Evolutionary conservation across 805 yeast genomes (phyloP).

Genomic region (Candida ipomoeae): DNA sequence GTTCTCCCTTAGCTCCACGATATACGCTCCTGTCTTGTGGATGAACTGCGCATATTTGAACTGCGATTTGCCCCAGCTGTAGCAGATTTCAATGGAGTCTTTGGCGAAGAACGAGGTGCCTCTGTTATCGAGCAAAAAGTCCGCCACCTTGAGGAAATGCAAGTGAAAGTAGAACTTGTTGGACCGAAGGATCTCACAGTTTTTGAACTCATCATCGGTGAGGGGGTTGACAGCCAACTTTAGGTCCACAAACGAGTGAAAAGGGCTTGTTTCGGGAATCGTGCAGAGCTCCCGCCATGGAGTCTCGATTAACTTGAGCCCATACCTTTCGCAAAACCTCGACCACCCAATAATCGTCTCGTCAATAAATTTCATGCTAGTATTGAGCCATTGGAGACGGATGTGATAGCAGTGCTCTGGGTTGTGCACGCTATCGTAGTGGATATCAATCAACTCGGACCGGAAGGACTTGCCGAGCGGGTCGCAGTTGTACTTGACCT

Average conservation of each 20-base stretch:
- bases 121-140: constrained; percentile 77
- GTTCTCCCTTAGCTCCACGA: constrained; percentile 78
- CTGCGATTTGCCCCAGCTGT: constrained; percentile 88
- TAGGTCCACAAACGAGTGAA: constrained; percentile 78
- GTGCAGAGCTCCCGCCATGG: constrained; percentile 87
- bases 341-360: constrained; percentile 76
- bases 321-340: constrained; percentile 79
- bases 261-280: constrained; percentile 74
- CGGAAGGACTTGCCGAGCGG: constrained; percentile 66
- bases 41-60: constrained; percentile 85
- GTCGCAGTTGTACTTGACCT: constrained; percentile 70
- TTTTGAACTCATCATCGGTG: constrained; percentile 50
- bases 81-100: constrained; percentile 59
- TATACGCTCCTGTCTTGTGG: constrained; percentile 83
- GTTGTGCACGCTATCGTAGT: constrained; percentile 87
- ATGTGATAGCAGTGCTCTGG: constrained; percentile 94
- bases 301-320: constrained; percentile 71
- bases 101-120: constrained; percentile 60
- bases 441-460: constrained; percentile 75
- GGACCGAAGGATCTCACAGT: constrained; percentile 37
- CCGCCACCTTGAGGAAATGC: constrained; percentile 61
- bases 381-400: constrained; percentile 86
- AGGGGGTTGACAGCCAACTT: constrained; percentile 69
- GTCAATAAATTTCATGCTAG: constrained; percentile 73
- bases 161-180: constrained; percentile 74